Base-by-base conservation (phyloP, 345 rosid genomes). In the Sisymbrium irio region DNA sequence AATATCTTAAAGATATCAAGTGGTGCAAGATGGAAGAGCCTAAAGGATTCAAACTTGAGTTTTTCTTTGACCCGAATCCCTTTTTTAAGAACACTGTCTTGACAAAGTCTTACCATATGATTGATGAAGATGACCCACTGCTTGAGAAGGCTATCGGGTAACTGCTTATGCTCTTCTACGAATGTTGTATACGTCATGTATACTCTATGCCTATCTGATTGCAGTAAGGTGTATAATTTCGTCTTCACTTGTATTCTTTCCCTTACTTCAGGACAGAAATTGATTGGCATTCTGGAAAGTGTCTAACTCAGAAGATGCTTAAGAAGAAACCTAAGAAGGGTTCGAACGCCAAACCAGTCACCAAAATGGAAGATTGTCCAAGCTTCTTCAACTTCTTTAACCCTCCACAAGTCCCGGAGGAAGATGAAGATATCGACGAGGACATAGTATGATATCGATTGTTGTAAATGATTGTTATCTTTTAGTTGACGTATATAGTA, bases 271-370 rank as follows among this genome's bases (percentile, higher is more conserved):
- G 97, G 82, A 94, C 93, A 56, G 90, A 89, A 75, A 94, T 94
- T 42, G 97, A 94, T 57, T 94, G 97, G 98, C 70, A 81, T 83
- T 88, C 91, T 11, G 98, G 98, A 55, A 91, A 94, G 80, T 85
- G 88, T 82, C 78, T 94, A 72, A 89, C 98, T 0, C 93, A 94
- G 79, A 94, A 89, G 79, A 65, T 88, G 63, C 89, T 91, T 32
- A 88, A 91, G 82, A 91, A 87, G 88, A 94, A 89, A 82, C 95
- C 93, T n/a, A 88, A 86, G 87, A 94, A 91, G 67, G 97, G 89
- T 56, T 80, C 93, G 80, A 88, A 82, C 65, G 77, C 86, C 15
- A 89, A 88, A 78, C 90, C 89, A 42, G 81, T 94, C 12, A 91
- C 89, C 35, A 91, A 91, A 82, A 83, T 86, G 5, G 96, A 87